Conservation (phyloP, 805 yeast species). For the Scheffersomyces ergatensis region DNA sequence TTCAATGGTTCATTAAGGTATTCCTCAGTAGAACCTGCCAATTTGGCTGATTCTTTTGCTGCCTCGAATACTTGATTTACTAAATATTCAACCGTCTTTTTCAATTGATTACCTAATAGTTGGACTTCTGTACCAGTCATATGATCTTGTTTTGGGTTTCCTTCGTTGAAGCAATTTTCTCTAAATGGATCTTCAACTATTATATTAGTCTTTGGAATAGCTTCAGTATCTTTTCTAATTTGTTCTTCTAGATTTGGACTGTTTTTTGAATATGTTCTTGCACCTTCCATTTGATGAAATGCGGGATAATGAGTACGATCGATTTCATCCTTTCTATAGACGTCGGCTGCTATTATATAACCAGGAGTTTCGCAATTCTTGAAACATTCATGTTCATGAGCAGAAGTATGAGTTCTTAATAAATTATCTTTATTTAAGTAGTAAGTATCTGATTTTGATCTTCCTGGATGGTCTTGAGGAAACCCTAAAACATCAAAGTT, state of each 20-base stretch:
- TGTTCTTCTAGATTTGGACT: slow-evolving; percentile 42
- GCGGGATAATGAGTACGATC: slow-evolving; percentile 97
- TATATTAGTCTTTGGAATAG: slow-evolving; percentile 65
- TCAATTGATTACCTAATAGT: slow-evolving; percentile 72
- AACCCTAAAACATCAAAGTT: slow-evolving; percentile 93
- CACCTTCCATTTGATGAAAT: slow-evolving; percentile 98
- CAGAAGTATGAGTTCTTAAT: slow-evolving; percentile 92
- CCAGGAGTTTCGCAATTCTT: slow-evolving; percentile 69
- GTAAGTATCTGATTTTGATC: slow-evolving; percentile 90
- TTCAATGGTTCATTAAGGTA: slow-evolving; percentile 72
- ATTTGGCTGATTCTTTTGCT: slow-evolving; percentile 60
- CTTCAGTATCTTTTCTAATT: slow-evolving; percentile 50
- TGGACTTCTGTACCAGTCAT: slow-evolving; percentile 71
- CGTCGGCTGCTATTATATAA: slow-evolving; percentile 91
- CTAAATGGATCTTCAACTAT: slow-evolving; percentile 71
- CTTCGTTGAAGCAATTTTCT: slow-evolving; percentile 45
- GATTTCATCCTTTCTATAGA: slow-evolving; percentile 91
- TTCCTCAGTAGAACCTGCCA: slow-evolving; percentile 56
- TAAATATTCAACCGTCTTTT: slow-evolving; percentile 78
- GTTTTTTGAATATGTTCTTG: slow-evolving; percentile 71
- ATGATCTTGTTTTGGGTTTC: slow-evolving; percentile 78
- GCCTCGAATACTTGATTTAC: slow-evolving; percentile 79
- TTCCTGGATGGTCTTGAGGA: slow-evolving; percentile 89
- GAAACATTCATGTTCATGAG: slow-evolving; percentile 91
- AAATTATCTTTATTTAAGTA: slow-evolving; percentile 73